Evolutionary conservation across 345 rosid species (phyloP).

Genomic region (Carallia brachiata): DNA sequence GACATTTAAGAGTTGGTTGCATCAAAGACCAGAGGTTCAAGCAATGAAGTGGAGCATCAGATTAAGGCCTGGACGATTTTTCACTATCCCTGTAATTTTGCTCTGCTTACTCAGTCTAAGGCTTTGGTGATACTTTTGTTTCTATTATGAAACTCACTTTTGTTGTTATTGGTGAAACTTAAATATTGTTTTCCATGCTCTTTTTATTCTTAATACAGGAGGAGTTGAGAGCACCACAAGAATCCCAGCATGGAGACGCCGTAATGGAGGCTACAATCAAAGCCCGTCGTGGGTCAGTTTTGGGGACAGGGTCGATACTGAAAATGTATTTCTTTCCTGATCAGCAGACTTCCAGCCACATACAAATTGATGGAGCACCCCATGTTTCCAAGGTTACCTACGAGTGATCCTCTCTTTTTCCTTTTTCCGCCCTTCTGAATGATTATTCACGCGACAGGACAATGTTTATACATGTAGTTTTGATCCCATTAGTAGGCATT

Average conservation of each 20-base stretch:
- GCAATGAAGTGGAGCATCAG: constrained; percentile 98
- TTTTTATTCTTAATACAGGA: constrained; percentile 45
- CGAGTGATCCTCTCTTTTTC: background rate
- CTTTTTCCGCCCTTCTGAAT: too few species aligned
- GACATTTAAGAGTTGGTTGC: constrained; percentile 87
- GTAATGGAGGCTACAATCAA: constrained; percentile 92
- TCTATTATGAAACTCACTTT: background rate
- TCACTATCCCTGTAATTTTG: constrained; percentile 70
- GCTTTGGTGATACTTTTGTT: background rate
- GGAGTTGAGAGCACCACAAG: constrained; percentile 78
- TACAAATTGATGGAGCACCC: constrained; percentile 90
- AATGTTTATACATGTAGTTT: too few species aligned
- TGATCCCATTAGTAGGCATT: too few species aligned
- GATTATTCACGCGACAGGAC: too few species aligned
- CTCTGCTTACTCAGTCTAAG: background rate
- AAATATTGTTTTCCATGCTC: constrained; percentile 4
- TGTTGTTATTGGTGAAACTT: constrained; percentile 6
- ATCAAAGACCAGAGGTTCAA: constrained; percentile 91
- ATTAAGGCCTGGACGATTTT: constrained; percentile 85
- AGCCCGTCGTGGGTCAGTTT: constrained; percentile 81
- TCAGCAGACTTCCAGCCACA: constrained; percentile 80
- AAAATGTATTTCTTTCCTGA: constrained; percentile 94
- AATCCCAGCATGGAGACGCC: constrained; percentile 91
- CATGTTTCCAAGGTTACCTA: constrained; percentile 72
- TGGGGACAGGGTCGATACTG: constrained; percentile 84